These are phyloP conservation scores for Paragyromitra xinjiangensis DNA, from an alignment of 495 filamentous ascomycete species.

Conservation along the genomic window DNA sequence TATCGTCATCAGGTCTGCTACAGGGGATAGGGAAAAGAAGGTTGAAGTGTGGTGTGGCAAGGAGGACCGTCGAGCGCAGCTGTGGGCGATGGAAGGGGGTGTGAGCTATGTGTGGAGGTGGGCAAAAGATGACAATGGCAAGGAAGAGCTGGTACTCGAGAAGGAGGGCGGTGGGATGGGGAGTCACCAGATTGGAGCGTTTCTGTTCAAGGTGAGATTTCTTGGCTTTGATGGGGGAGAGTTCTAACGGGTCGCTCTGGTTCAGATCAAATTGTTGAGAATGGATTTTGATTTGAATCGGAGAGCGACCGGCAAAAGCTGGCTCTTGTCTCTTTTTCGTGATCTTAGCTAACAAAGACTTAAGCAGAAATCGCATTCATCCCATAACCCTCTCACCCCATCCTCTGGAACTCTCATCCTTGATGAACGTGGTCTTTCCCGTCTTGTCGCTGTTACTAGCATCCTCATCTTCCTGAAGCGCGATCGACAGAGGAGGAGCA, in stretches of 20 bases:
- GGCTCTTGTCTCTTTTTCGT: neutral
- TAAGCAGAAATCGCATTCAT: neutral
- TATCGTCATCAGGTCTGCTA: conserved; percentile 17
- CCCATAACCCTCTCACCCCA: conserved; percentile 27
- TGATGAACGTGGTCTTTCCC: conserved; percentile 50
- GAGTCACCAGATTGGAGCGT: conserved; percentile 47
- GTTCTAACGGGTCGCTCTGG: conserved; percentile 1
- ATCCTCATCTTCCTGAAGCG: conserved; percentile 50
- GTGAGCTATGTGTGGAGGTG: conserved; percentile 40
- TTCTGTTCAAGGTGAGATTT: conserved; percentile 51
- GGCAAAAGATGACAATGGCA: conserved; percentile 11
- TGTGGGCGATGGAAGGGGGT: conserved; percentile 37
- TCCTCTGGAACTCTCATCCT: conserved; percentile 51
- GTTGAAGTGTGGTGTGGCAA: conserved; percentile 48
- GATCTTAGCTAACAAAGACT: neutral
- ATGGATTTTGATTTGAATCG: neutral
- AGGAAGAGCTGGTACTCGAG: conserved; percentile 33
- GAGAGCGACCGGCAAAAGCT: neutral
- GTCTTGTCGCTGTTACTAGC: conserved; percentile 42
- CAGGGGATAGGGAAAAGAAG: neutral
- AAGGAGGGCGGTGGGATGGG: conserved; percentile 41
- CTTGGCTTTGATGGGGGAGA: neutral
- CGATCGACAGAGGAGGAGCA: conserved; percentile 47
- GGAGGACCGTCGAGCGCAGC: conserved; percentile 39
- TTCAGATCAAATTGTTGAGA: neutral